Percentiles rank a stretch among this genome's conserved stretches.
These are phyloP conservation scores for Scalesia atractyloides DNA, from an alignment of 129 eudicot genomes.

Conservation along the genomic window DNA sequence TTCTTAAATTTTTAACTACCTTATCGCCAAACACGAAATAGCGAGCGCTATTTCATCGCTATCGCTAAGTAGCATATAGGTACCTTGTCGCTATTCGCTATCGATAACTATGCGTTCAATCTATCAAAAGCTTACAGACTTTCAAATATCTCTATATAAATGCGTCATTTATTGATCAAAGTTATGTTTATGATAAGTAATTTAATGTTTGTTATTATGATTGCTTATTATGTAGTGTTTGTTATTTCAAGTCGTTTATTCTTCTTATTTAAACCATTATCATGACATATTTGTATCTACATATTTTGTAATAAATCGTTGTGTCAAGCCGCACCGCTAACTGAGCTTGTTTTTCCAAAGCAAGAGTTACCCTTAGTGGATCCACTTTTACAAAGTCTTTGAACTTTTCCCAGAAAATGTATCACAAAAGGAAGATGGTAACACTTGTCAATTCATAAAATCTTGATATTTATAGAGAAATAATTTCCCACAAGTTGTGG, in stretches of 20 bases:
- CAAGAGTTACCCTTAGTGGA: background rate
- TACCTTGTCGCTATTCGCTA: too few relatives aligned
- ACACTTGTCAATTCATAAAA: background rate
- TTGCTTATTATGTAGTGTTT: too few relatives aligned
- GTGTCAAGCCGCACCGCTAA: too few relatives aligned
- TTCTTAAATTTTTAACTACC: too few relatives aligned
- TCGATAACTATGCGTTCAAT: too few relatives aligned
- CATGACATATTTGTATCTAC: background rate
- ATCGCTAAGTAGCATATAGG: too few relatives aligned
- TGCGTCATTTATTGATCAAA: background rate
- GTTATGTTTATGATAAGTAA: background rate
- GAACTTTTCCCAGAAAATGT: background rate
- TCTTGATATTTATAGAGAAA: background rate
- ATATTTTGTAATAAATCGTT: background rate
- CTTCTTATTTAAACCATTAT: background rate
- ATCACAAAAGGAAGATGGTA: background rate
- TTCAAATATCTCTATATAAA: constrained; percentile 1
- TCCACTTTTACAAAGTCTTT: background rate
- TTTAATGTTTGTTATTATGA: background rate
- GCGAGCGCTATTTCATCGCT: too few relatives aligned
- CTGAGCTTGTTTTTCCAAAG: background rate
- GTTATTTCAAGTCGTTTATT: background rate
- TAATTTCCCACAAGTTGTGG: background rate
- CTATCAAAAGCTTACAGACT: background rate
- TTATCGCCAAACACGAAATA: too few relatives aligned